Evolutionary conservation across 768 basidiomycete species (phyloP).

Genomic region (Multifurca ochricompacta): DNA sequence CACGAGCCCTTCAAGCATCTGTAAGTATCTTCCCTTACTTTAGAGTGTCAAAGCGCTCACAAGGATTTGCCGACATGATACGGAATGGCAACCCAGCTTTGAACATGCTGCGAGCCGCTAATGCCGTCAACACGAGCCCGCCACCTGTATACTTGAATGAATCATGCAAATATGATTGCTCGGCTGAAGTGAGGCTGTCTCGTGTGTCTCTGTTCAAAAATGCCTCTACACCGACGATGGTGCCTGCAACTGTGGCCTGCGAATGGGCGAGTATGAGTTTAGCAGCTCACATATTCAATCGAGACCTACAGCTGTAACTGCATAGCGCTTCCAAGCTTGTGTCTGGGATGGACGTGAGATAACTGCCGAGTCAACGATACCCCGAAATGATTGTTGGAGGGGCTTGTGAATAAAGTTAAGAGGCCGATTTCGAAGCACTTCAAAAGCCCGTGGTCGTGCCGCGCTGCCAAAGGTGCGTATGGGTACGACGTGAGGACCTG

Average conservation of each 20-base stretch:
- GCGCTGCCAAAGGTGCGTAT: constrained; percentile 29
- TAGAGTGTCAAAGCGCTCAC: constrained; percentile 31
- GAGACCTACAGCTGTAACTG: constrained; percentile 44
- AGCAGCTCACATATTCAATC: neutral
- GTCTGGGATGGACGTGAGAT: constrained; percentile 31
- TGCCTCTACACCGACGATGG: constrained; percentile 52
- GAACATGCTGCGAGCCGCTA: constrained; percentile 75
- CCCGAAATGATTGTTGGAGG: constrained; percentile 31
- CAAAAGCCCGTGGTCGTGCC: constrained; percentile 27
- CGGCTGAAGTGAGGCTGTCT: constrained; percentile 51
- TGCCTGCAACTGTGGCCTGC: constrained; percentile 66
- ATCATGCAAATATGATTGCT: constrained; percentile 64
- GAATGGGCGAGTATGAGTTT: constrained; percentile 5
- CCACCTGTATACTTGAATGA: constrained; percentile 80
- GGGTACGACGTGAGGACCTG: constrained; percentile 19
- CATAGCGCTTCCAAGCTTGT: constrained; percentile 42
- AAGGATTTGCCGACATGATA: constrained; percentile 80
- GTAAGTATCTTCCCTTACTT: neutral
- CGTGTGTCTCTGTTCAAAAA: constrained; percentile 76
- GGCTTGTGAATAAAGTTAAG: constrained; percentile 22
- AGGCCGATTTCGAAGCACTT: constrained; percentile 28
- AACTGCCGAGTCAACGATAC: constrained; percentile 42
- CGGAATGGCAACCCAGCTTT: constrained; percentile 49
- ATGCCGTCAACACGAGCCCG: constrained; percentile 68
- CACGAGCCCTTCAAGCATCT: constrained; percentile 51